Percentiles rank a stretch among this genome's conserved stretches.
phyloP scores from a whole-genome alignment of 2,329 filamentous ascomycete genomes.

The Penicillium polonicum region DNA sequence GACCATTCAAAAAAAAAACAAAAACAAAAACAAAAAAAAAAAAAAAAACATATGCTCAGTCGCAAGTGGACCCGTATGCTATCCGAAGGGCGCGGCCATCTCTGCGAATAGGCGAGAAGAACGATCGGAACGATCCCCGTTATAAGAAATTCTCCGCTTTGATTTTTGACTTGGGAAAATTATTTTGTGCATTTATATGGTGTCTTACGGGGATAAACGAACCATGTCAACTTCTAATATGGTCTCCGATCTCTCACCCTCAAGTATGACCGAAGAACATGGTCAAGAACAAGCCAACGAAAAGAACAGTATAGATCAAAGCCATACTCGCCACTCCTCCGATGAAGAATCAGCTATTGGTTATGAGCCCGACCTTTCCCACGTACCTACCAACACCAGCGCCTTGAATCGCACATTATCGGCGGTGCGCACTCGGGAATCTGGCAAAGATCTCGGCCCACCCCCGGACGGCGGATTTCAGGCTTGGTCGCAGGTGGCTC shows the following conservation, averaged over 20 bases:
- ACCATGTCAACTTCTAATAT: background rate
- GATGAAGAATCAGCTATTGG: slow-evolving; percentile 8
- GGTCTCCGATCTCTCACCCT: background rate
- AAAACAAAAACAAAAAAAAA: no score
- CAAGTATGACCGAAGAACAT: background rate
- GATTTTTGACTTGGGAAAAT: background rate
- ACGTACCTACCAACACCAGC: slow-evolving; percentile 28
- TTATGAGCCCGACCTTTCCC: slow-evolving; percentile 15
- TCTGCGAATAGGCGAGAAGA: slow-evolving; percentile 17
- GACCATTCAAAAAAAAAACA: no score
- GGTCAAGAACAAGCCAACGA: background rate
- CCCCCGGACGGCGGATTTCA: slow-evolving; percentile 52
- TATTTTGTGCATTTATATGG: background rate
- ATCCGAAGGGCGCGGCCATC: slow-evolving; percentile 16
- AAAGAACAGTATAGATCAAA: background rate
- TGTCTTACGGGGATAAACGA: background rate
- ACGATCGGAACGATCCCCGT: slow-evolving; percentile 2
- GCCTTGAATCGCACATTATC: slow-evolving; percentile 36
- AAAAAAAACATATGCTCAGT: background rate
- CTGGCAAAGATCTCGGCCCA: slow-evolving; percentile 37
- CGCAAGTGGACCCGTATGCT: background rate
- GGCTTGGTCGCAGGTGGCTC: slow-evolving; percentile 57
- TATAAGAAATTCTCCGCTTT: background rate
- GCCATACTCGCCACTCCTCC: background rate
- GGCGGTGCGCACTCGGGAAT: slow-evolving; percentile 39